Evolutionary conservation across 352 stramenopile species (phyloP).

Genomic region (Phytophthora agathidicida): DNA sequence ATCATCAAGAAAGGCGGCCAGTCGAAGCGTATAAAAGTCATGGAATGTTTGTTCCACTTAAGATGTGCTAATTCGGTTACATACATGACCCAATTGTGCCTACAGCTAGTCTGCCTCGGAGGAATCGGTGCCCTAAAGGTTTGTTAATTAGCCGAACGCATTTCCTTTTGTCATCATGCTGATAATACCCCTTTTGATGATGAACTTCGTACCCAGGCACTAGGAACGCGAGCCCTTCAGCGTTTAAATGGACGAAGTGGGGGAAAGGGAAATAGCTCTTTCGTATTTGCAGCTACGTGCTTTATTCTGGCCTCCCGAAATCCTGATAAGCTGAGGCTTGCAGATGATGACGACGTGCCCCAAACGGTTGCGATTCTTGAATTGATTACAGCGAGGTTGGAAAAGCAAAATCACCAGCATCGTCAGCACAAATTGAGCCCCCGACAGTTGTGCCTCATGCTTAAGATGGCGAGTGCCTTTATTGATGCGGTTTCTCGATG

Average conservation of each 20-base stretch:
- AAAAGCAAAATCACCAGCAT: constrained; percentile 22
- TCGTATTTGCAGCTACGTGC: constrained; percentile 50
- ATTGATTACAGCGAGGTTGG: constrained; percentile 21
- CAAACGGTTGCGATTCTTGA: constrained; percentile 25
- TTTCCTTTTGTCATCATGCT: background rate
- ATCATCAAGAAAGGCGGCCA: constrained; percentile 27
- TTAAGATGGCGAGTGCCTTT: constrained; percentile 42
- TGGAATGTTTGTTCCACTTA: constrained; percentile 46
- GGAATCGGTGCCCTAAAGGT: constrained; percentile 53
- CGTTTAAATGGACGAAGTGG: constrained; percentile 7
- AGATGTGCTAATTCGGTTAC: constrained; percentile 29
- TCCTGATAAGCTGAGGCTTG: constrained; percentile 12
- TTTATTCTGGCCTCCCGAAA: constrained; percentile 43
- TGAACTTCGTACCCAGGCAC: constrained; percentile 14
- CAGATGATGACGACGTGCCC: constrained; percentile 4
- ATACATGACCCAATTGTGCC: constrained; percentile 38
- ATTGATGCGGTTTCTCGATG: constrained; percentile 11
- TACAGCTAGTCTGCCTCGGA: constrained; percentile 42
- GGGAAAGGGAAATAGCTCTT: constrained; percentile 32
- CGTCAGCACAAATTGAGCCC: constrained; percentile 22
- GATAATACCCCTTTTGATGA: constrained; percentile 2
- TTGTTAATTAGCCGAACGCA: constrained; percentile 1
- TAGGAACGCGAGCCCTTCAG: constrained; percentile 33
- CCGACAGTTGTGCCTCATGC: constrained; percentile 36
- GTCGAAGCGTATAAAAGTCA: constrained; percentile 28